Base-by-base conservation (phyloP, 2,329 filamentous ascomycete species). In the Diaporthe sp. region DNA sequence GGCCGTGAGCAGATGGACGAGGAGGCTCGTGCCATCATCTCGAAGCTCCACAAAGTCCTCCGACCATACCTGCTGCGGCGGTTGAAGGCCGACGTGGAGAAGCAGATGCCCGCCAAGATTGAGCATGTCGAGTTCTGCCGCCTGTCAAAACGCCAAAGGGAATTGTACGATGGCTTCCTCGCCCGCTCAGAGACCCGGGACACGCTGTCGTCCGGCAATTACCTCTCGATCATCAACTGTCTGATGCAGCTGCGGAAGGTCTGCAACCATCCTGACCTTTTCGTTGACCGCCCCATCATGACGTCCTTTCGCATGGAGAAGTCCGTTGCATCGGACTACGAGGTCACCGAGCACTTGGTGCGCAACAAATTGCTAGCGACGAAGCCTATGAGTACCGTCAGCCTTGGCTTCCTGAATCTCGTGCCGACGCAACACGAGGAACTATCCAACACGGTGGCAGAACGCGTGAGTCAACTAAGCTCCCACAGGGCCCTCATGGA, bases 71-170 rank as follows among this genome's bases (percentile, higher is more conserved):
- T 99, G 15, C 89, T 99, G 9, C 93, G 97, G 71, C 92, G 97
- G 74, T 87, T 99, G 75, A 99, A 99, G 85, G 94, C 95, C 60
- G 97, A 99, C 81, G 97, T 99, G 8, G 97, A 99, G 86, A 98
- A 98, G 86, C 97, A 99, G 83, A 98, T 99, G 94, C 97, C 97
- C 0, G 96, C 92, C 77, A 99, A 99, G 83, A 98, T 98, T 81
- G 97, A 99, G 83, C 96, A 98, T 81, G 95, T 99, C 28, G 94
- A 98, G 78, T 96, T 98, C 81, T 99, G 97, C 84, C 94, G 96
- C 60, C 88, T 99, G 6, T 98, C 96, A 9, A 98, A 98, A 83
- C 93, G 97, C 34, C 97, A 99, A 82, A 92, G 97, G 58, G 97
- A 98, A 84, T 87, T 99, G 12, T 99, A 99, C 81, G 97, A 99